Evolutionary conservation across 768 basidiomycete genomes (phyloP).

Genomic region (Filobasidium floriforme): DNA sequence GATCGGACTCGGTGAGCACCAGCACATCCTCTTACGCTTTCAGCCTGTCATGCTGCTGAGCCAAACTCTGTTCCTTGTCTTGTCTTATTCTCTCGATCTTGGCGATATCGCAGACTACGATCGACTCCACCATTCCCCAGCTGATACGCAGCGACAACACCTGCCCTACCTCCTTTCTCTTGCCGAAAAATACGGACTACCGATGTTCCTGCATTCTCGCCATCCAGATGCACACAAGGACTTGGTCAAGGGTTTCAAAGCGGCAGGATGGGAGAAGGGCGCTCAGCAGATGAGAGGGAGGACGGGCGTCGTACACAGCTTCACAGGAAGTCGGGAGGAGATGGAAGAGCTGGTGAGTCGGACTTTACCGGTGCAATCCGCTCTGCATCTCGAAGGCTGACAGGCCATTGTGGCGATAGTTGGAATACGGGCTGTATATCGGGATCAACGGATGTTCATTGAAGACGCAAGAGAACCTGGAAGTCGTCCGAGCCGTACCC

Average conservation of each 20-base stretch:
- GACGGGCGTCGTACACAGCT: slow-evolving; percentile 72
- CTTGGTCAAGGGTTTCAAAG: slow-evolving; percentile 58
- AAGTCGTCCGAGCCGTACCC: slow-evolving; percentile 54
- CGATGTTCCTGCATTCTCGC: slow-evolving; percentile 72
- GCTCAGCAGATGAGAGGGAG: slow-evolving; percentile 44
- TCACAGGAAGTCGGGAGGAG: slow-evolving; percentile 63
- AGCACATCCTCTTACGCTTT: not conserved
- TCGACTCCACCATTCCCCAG: slow-evolving; percentile 58
- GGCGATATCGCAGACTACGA: slow-evolving; percentile 60
- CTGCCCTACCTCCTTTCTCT: slow-evolving; percentile 63
- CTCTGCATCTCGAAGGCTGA: not conserved
- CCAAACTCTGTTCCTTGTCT: not conserved
- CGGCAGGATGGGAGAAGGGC: slow-evolving; percentile 58
- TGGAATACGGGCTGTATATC: slow-evolving; percentile 65
- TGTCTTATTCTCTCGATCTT: not conserved
- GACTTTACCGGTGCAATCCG: not conserved
- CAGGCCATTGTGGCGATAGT: slow-evolving; percentile 45
- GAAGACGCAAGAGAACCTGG: slow-evolving; percentile 62
- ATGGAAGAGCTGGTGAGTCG: slow-evolving; percentile 57
- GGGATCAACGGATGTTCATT: slow-evolving; percentile 70
- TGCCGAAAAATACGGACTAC: slow-evolving; percentile 64
- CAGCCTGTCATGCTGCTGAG: not conserved
- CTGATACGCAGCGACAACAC: slow-evolving; percentile 56
- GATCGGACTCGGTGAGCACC: slow-evolving; percentile 60
- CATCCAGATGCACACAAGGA: slow-evolving; percentile 59